Base-by-base conservation (phyloP, 257 asterid species). In the Anisodus acutangulus region DNA sequence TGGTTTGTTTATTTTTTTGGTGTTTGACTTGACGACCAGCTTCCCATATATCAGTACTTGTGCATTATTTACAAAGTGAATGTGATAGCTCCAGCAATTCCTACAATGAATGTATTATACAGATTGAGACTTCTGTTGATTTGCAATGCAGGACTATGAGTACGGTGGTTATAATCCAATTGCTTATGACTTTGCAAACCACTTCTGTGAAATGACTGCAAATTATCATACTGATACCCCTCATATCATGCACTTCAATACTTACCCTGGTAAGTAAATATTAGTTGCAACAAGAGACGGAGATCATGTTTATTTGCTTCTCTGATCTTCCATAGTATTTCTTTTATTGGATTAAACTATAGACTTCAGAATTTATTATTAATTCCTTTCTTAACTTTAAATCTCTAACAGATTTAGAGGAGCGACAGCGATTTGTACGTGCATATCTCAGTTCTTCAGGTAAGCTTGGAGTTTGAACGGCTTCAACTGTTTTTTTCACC, bases 161-260 rank as follows among this genome's bases (percentile, higher is more conserved):
- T 93, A 97, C 74, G 95, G 96, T 0, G 94, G 98, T 90, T 95
- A 95, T 86, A 95, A 97, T 85, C 98, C 98, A 13, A 86, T 93
- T 49, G 95, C 99, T 0, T 97, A 93, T 87, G 99, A 97, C 86
- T 71, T 97, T 84, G 99, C 99, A 3, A 97, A 97, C 84, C 99
- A 97, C 88, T 97, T 97, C 89, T 95, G 98, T 49, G 98, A 95
- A 86, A 97, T 97, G 99, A 97, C 92, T 81, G 98, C 98, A 11
- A 85, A 97, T 88, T 97, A 95, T 86, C 98, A 97, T 90, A 87
- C 98, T 0, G 97, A 93, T 41, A 90, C 94, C 45, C 98, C 99
- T 68, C 98, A 97, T 84, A 71, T 95, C 80, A 88, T 97, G 87
- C 94, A 97, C 88, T 95, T 95, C 86, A 88, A 39, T 86, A 93